A percentile compares a stretch with the other conserved stretches of the same genome.
Conservation (phyloP, 768 basidiomycete genomes). For the Strobilomyces dryophilus region DNA sequence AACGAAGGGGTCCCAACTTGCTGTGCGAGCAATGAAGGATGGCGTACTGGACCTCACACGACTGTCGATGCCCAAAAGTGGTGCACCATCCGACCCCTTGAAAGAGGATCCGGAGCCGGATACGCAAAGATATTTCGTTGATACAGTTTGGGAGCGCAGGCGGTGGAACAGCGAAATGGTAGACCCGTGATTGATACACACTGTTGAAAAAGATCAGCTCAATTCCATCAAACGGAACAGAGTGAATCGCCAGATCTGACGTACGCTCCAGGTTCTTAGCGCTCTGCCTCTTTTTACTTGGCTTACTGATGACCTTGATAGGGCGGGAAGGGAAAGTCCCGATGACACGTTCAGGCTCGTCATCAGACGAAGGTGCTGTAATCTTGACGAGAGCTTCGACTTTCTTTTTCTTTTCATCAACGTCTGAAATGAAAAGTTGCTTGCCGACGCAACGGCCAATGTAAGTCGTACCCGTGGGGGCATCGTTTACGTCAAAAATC, state of each 20-base stretch:
- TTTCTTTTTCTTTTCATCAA: slow-evolving; percentile 93
- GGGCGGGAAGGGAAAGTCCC: slow-evolving; percentile 88
- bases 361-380: slow-evolving; percentile 73
- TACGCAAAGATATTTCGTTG: slow-evolving; percentile 93
- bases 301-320: slow-evolving; percentile 99
- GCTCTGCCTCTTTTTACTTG: slow-evolving; percentile 93
- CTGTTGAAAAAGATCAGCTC: slow-evolving; percentile 38
- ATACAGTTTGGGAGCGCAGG: slow-evolving; percentile 91
- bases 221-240: slow-evolving; percentile 12
- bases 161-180: slow-evolving; percentile 95
- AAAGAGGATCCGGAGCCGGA: slow-evolving; percentile 90
- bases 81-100: slow-evolving; percentile 89
- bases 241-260: slow-evolving; percentile 31
- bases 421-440: slow-evolving; percentile 91
- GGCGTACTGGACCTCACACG: slow-evolving; percentile 68
- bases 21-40: slow-evolving; percentile 86
- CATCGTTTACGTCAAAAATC: slow-evolving; percentile 74
- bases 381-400: slow-evolving; percentile 92
- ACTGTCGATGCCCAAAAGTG: slow-evolving; percentile 76
- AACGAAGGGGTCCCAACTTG: slow-evolving; percentile 93
- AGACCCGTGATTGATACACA: slow-evolving; percentile 93
- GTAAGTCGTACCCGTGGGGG: slow-evolving; percentile 80
- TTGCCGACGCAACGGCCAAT: slow-evolving; percentile 93
- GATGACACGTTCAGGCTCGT: slow-evolving; percentile 78
- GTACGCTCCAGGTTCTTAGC: slow-evolving; percentile 89